A percentile compares a stretch with the other conserved stretches of the same genome.
These are phyloP conservation scores for Cyberlindnera xishuangbannaensis DNA, from an alignment of 805 yeast genomes.

Conservation along the genomic window DNA sequence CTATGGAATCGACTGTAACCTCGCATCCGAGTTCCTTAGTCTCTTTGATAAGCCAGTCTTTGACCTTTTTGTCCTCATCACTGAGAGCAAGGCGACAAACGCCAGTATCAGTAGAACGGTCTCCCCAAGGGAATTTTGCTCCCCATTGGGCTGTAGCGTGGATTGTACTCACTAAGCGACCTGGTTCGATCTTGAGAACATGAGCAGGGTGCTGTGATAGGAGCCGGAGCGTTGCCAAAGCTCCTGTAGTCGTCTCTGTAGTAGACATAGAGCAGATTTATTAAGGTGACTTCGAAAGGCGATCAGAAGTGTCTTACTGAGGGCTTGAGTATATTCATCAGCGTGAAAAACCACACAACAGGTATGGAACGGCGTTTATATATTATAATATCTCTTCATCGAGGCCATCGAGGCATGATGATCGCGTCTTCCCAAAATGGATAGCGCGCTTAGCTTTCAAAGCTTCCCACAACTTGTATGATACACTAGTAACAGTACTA, in stretches of 20 bases:
- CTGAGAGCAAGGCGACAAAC: conserved; percentile 59
- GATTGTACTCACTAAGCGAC: conserved; percentile 50
- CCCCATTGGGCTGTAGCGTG: conserved; percentile 61
- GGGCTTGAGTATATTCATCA: too few species aligned
- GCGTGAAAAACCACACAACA: too few species aligned
- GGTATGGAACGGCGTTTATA: too few species aligned
- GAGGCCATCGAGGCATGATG: too few species aligned
- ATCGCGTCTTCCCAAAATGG: conserved; percentile 9
- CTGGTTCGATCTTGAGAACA: conserved; percentile 26
- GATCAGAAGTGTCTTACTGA: too few species aligned
- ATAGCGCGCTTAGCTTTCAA: conserved; percentile 3
- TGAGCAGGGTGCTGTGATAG: conserved; percentile 10
- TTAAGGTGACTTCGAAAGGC: too few species aligned
- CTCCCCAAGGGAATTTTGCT: conserved; percentile 59
- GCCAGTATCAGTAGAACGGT: conserved; percentile 49
- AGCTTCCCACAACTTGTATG: too few species aligned
- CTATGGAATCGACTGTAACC: conserved; percentile 56
- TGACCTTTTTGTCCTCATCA: conserved; percentile 56
- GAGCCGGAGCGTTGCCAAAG: conserved; percentile 7
- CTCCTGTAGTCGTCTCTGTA: conserved; percentile 2
- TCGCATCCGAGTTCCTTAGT: conserved; percentile 48
- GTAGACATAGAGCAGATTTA: too few species aligned
- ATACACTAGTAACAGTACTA: too few species aligned
- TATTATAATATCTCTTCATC: too few species aligned
- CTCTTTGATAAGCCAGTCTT: conserved; percentile 60